These are phyloP conservation scores for Priceomyces haplophilus DNA, from an alignment of 805 yeast species.

Conservation along the genomic window DNA sequence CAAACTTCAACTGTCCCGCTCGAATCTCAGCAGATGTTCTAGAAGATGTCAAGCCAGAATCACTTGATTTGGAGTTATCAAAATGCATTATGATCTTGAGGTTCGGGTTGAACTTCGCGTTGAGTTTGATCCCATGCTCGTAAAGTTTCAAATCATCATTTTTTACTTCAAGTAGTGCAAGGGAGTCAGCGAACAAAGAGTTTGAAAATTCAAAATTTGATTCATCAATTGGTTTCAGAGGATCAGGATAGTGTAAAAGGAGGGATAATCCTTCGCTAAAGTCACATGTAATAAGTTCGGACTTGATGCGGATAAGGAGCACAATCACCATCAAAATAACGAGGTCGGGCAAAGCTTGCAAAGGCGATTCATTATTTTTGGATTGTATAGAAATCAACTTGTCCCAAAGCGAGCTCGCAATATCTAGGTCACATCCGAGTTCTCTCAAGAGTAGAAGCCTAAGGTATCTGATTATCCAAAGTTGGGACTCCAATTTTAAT, in stretches of 20 bases:
- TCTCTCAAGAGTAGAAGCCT: constrained; percentile 48
- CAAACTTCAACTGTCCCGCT: constrained; percentile 42
- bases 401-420: constrained; percentile 47
- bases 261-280: constrained; percentile 50
- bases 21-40: constrained; percentile 7
- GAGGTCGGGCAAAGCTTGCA: constrained; percentile 29
- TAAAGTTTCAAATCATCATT: constrained; percentile 37
- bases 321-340: constrained; percentile 42
- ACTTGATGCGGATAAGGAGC: constrained; percentile 43
- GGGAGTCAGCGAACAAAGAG: constrained; percentile 21
- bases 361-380: constrained; percentile 4
- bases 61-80: constrained; percentile 20
- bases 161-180: constrained; percentile 28
- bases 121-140: constrained; percentile 40
- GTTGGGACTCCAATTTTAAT: constrained; percentile 46
- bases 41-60: constrained; percentile 4
- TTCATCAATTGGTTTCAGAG: constrained; percentile 11
- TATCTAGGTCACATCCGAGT: constrained; percentile 36
- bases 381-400: constrained; percentile 34
- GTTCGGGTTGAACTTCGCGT: constrained; percentile 37
- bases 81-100: constrained; percentile 27
- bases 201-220: constrained; percentile 28
- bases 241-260: constrained; percentile 49
- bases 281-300: constrained; percentile 45
- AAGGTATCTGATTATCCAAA: constrained; percentile 55